These are phyloP conservation scores for Hemileccinum rubropunctum DNA, from an alignment of 768 basidiomycete species.

Conservation along the genomic window DNA sequence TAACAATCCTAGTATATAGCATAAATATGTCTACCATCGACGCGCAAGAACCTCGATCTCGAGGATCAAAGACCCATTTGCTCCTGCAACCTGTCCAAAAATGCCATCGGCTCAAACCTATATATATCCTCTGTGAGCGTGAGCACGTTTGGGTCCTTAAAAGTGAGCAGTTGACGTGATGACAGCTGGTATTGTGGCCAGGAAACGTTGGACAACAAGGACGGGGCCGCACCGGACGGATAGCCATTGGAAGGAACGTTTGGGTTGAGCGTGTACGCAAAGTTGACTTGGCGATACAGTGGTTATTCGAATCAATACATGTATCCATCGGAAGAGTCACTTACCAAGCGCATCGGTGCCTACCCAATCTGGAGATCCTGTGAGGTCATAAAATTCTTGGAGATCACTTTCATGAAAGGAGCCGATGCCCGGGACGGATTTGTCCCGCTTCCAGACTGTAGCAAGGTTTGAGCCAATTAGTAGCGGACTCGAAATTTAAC, in stretches of 20 bases:
- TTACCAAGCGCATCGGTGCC: background rate
- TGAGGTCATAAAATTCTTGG: background rate
- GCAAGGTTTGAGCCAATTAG: no score
- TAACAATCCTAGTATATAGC: no score
- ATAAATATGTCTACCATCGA: no score
- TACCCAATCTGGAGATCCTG: background rate
- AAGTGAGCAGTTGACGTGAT: background rate
- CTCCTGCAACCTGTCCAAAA: background rate
- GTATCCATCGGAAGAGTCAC: background rate
- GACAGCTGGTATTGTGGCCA: background rate
- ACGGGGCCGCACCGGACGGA: background rate
- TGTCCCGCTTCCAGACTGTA: background rate
- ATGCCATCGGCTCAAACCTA: background rate
- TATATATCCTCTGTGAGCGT: background rate
- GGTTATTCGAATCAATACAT: background rate
- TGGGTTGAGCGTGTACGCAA: background rate
- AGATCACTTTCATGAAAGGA: background rate
- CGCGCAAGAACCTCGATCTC: background rate
- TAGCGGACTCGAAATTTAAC: background rate
- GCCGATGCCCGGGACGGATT: background rate
- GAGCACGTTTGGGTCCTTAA: background rate
- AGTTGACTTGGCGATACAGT: background rate
- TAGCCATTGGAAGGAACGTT: background rate
- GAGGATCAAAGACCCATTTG: background rate
- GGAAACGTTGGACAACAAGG: background rate